phyloP scores from a whole-genome alignment of 495 filamentous ascomycete species.

The Daldinia childiae region DNA sequence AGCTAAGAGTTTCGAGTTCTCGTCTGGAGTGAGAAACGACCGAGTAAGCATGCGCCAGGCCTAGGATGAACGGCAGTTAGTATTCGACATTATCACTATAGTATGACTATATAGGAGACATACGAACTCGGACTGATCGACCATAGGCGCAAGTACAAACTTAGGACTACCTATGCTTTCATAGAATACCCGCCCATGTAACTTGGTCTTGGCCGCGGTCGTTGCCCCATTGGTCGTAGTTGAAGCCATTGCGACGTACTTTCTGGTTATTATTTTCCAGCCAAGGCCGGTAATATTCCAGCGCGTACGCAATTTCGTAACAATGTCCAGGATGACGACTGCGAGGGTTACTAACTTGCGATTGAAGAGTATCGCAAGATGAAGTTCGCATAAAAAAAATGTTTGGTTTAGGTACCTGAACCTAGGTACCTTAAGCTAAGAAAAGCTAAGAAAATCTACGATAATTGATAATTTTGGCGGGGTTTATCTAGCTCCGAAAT shows the following conservation, averaged over 20 bases:
- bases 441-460: too few species aligned
- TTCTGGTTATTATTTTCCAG: constrained; percentile 29
- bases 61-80: constrained; percentile 55
- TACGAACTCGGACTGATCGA: constrained; percentile 97
- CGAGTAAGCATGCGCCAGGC: constrained; percentile 95
- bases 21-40: constrained; percentile 78
- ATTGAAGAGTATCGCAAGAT: not conserved
- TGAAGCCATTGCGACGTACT: constrained; percentile 28
- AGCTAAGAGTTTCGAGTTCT: constrained; percentile 70
- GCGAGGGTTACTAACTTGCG: not conserved
- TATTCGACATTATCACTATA: not conserved
- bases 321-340: constrained; percentile 28
- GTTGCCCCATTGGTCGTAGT: constrained; percentile 8
- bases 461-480: constrained; percentile 16
- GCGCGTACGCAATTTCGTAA: constrained; percentile 13
- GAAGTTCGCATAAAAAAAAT: constrained; percentile 1
- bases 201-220: constrained; percentile 60
- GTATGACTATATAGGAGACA: constrained; percentile 43
- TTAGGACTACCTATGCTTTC: constrained; percentile 91
- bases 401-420: too few species aligned
- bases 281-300: constrained; percentile 27
- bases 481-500: not conserved
- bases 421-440: too few species aligned
- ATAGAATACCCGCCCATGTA: constrained; percentile 89
- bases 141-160: constrained; percentile 94